Evolutionary conservation across 495 filamentous ascomycete species (phyloP), one percentile per base, ranked within the genome.

Genomic region (Xylaria scruposa): DNA sequence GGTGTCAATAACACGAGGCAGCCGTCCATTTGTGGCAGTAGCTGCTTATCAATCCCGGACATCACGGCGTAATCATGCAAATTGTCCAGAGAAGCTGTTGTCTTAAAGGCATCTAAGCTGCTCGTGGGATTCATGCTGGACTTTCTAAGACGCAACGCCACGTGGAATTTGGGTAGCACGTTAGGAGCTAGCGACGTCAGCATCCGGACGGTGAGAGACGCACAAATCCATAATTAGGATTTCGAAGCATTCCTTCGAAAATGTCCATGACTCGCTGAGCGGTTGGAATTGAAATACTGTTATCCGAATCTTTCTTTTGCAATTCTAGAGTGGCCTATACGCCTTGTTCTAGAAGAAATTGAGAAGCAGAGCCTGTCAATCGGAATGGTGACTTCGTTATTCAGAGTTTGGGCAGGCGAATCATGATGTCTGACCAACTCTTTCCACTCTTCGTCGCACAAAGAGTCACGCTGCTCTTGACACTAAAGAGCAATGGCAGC

Each of bases 221-320:
- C 17, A 15, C 26, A 24, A 47, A 17, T 42, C 65, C 54, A 70
- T 70, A 70, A 49, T 70, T 70, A 70, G 67, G 61, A 70, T 31
- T 31, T 40, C 8, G 42, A 70, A 40, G 49, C 26, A 26, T 38
- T 54, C 56, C 53, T 56, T 61, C 24, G 21, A 2, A 4, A 38
- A 17, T 29, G 24, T n/a, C 21, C 31, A 38, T 8, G 10, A 21
- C 24, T 66, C 63, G 63, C 46, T 66, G 46, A 66, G 63, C 63
- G 63, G 19, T 19, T 56, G 58, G 4, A 60, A 63, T 63, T 63
- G 60, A 29, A 44, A 42, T 63, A 63, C 36, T 33, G 9, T 26
- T 1, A 19, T 29, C 29, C 60, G 29, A 2, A 2, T 13, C 36
- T 44, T 63, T 13, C 8, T 26, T 12, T 63, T 21, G 36, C 4